Evolutionary conservation across 495 filamentous ascomycete species (phyloP).

Genomic region (Hypomontagnella submonticulosa): DNA sequence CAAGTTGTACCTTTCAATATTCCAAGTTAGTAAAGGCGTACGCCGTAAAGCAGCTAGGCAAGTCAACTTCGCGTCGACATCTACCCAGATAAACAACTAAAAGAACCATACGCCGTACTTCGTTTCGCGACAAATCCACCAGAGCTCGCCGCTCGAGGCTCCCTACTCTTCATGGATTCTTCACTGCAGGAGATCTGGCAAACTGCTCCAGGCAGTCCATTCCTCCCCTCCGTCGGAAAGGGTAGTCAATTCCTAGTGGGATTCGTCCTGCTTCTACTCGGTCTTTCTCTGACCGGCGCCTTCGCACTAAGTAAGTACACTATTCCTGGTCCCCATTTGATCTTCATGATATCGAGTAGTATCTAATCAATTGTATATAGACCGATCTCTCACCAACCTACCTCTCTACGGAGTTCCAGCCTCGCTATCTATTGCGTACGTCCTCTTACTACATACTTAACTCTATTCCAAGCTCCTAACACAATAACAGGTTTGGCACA

Average conservation of each 20-base stretch:
- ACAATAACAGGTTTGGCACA: slow-evolving; percentile 78
- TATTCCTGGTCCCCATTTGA: neutral
- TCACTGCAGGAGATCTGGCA: slow-evolving; percentile 91
- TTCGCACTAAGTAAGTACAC: slow-evolving; percentile 83
- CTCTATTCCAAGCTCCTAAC: slow-evolving; percentile 38
- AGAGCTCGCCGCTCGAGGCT: slow-evolving; percentile 4
- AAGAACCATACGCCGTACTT: slow-evolving; percentile 1
- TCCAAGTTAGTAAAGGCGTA: no score
- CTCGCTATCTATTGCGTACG: slow-evolving; percentile 88
- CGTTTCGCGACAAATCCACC: slow-evolving; percentile 4
- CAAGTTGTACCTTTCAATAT: no score
- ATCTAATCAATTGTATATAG: slow-evolving; percentile 57
- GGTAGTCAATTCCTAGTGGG: slow-evolving; percentile 84
- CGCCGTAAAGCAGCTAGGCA: slow-evolving; percentile 1
- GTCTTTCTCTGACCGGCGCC: slow-evolving; percentile 72
- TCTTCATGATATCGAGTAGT: neutral
- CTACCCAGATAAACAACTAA: neutral
- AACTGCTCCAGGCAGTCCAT: slow-evolving; percentile 84
- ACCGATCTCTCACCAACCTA: slow-evolving; percentile 84
- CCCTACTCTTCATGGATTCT: slow-evolving; percentile 63
- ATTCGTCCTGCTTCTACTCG: slow-evolving; percentile 77
- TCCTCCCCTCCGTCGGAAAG: slow-evolving; percentile 82
- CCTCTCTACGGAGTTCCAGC: slow-evolving; percentile 86
- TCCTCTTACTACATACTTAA: slow-evolving; percentile 29
- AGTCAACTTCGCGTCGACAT: neutral